Conservation (phyloP, 371 early-diverging fungal species). For the Circinella minor region DNA sequence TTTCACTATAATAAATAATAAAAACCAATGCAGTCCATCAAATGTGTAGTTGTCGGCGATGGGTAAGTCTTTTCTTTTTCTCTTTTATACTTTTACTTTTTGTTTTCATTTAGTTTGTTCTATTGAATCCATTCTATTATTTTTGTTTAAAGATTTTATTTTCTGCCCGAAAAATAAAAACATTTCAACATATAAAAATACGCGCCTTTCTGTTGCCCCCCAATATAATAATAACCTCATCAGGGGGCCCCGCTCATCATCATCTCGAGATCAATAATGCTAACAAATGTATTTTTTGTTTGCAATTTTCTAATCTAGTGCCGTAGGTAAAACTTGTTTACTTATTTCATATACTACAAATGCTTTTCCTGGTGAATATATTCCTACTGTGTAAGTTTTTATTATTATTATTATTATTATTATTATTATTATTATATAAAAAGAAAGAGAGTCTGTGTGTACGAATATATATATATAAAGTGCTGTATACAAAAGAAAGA, state of each 20-base stretch:
- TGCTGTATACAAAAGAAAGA: not conserved
- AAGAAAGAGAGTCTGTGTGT: too few species aligned
- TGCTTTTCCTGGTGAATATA: conserved; percentile 82
- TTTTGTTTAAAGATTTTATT: not conserved
- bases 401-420: not conserved
- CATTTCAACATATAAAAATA: not conserved
- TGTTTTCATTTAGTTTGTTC: not conserved
- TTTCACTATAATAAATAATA: not conserved
- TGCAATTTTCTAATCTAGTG: conserved; percentile 42
- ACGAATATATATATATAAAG: too few species aligned
- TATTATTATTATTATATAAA: too few species aligned
- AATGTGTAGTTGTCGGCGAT: conserved; percentile 98
- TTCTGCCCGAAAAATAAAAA: conserved; percentile 1
- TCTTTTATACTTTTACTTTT: not conserved
- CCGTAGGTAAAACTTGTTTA: conserved; percentile 83
- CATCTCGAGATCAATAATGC: conserved; percentile 15
- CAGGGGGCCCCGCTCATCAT: conserved; percentile 14
- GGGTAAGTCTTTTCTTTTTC: conserved; percentile 65
- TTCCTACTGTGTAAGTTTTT: conserved; percentile 69
- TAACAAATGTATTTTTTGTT: not conserved
- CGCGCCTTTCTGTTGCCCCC: not conserved
- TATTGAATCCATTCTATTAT: not conserved
- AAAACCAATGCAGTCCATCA: conserved; percentile 92
- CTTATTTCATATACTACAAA: conserved; percentile 80
- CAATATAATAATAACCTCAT: conserved; percentile 4